Base-by-base conservation (phyloP, 768 basidiomycete genomes). In the Leccinum truebloodii region DNA sequence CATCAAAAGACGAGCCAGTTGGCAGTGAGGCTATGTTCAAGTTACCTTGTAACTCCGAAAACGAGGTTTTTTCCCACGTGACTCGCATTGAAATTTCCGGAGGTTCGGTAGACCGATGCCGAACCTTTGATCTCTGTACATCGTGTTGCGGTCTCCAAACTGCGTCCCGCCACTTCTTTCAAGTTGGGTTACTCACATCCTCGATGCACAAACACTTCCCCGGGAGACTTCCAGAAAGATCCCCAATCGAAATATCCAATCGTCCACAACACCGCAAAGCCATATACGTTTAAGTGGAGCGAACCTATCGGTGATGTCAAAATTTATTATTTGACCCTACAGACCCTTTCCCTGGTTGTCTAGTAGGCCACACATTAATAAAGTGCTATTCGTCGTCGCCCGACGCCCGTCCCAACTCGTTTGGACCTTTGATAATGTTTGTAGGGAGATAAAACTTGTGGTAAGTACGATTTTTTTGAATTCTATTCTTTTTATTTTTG, bases 1-100 rank as follows among this genome's bases (percentile, higher is more conserved):
- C 18, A 61, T 62, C 52, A 44, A 60, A 30, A 9, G 34, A 24
- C 26, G n/a, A 6, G 60, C 30, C 44, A 20, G 39, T 41, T 50
- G 62, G 63, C 63, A 13, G 63, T 59, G 55, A 54, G 24, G 24
- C 35, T 3, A 41, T 9, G 41, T n/a, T n/a, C 8, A 5, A 20
- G 46, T n/a, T 52, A 30, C 51, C 51, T 52, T 32, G 30, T 52
- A n/a, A n/a, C 9, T 9, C 18, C 8, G 18, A 32, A 12, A 34
- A 34, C 4, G 12, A 26, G 12, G 32, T 13, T 13, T 32, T 32
- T 18, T 28, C 24, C 49, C 22, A 50, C 18, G n/a, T 41, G 18
- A 41, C 41, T 41, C 18, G 10, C 41, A n/a, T 41, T 37, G 18
- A 18, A n/a, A 41, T 41, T 41, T 41, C n/a, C 41, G 41, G 41